Base-by-base conservation (phyloP, 768 basidiomycete species). In the Suillus spraguei region DNA sequence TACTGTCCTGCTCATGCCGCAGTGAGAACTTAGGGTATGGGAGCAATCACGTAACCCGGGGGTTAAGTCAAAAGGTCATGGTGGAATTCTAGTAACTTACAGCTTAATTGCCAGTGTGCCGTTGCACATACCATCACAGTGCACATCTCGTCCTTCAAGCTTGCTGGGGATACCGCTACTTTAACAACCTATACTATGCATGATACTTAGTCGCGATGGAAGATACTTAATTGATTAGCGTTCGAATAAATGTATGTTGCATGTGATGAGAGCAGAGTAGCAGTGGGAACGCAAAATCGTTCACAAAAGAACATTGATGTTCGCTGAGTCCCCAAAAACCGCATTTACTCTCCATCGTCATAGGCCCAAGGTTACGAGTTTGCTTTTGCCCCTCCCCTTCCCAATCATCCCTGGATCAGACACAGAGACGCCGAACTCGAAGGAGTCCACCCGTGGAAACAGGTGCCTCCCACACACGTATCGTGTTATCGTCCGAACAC, bases 401-500 rank as follows among this genome's bases (percentile, higher is more conserved):
- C 85, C 84, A 69, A 78, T 78, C 17, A 75, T 65, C 16, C 74
- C 67, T 5, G 39, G 60, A 24, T 71, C 67, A 28, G 41, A 59
- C 60, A 63, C 24, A 66, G 50, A 59, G 69, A 71, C 66, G 67
- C 60, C 66, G 60, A 58, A 68, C 64, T 61, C 55, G 60, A 54
- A 59, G 69, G 56, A 62, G 28, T 68, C 66, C 50, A 38, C 35
- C 46, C 65, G 67, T n/a, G 73, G 74, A n/a, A 68, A 62, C 39
- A 63, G 49, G 69, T 62, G 68, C 69, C 76, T 94, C 91, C 95
- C 95, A 97, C 81, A 97, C 90, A 65, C 95, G 87, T 69, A 99
- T 87, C 20, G 91, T 93, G 61, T 81, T 79, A 78, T 99, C 97
- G 74, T 99, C 97, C 49, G 94, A 94, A 75, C 95, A 97, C 46